Conservation (phyloP, 208 protist species). For the Trypanosoma melophagium region DNA sequence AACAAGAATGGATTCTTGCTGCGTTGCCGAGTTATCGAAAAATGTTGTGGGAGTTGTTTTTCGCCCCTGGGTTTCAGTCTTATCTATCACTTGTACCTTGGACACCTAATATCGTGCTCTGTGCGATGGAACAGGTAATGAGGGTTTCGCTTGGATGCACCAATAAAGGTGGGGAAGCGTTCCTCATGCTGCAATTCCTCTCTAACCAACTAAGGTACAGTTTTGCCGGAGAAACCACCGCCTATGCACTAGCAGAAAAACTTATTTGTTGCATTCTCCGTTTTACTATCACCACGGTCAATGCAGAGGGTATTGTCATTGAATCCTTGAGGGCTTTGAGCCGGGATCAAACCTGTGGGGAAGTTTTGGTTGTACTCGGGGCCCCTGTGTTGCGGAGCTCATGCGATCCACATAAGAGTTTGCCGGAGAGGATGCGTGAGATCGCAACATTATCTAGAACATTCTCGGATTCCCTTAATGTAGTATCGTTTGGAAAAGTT, state of each 20-base stretch:
- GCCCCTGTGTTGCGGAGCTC: not conserved
- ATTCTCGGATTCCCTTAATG: not conserved
- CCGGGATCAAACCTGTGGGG: not conserved
- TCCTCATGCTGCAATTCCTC: not conserved
- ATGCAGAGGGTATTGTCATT: not conserved
- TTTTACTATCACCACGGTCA: not conserved
- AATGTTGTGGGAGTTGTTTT: constrained; percentile 7
- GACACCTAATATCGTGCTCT: not conserved
- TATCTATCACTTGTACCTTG: not conserved
- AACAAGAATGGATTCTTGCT: not conserved
- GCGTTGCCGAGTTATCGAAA: not conserved
- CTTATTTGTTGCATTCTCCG: not conserved
- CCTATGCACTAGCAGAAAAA: not conserved
- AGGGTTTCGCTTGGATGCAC: not conserved
- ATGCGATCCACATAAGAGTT: not conserved
- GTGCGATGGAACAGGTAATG: not conserved
- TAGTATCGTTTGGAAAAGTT: not conserved
- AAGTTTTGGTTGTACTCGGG: not conserved
- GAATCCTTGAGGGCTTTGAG: not conserved
- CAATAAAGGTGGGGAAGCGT: not conserved
- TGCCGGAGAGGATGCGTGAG: not conserved
- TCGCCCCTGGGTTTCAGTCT: not conserved
- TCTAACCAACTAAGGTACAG: not conserved
- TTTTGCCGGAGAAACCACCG: not conserved
- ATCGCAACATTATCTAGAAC: not conserved